Percentiles rank a stretch among this genome's conserved stretches.
Evolutionary conservation across 495 filamentous ascomycete species (phyloP).

Genomic region (Neurospora sp.): DNA sequence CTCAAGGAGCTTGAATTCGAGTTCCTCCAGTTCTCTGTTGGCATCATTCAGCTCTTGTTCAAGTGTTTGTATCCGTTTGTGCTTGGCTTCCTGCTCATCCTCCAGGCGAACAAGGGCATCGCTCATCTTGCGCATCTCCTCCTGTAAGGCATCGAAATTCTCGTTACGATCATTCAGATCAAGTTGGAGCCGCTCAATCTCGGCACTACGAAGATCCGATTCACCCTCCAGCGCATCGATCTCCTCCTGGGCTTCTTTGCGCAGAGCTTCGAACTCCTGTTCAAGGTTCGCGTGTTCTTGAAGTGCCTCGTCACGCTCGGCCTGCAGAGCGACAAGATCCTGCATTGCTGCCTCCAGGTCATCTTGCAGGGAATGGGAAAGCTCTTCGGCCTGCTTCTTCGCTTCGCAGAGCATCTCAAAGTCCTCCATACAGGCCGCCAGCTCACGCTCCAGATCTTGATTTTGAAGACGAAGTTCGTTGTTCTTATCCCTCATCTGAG

Average conservation of each 20-base stretch:
- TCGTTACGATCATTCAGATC: constrained; percentile 65
- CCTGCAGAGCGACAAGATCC: constrained; percentile 71
- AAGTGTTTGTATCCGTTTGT: constrained; percentile 53
- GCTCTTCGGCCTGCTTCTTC: constrained; percentile 47
- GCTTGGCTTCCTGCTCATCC: constrained; percentile 66
- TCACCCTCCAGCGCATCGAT: constrained; percentile 76
- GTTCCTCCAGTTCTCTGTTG: constrained; percentile 64
- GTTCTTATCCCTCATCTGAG: constrained; percentile 74
- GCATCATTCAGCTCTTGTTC: constrained; percentile 65
- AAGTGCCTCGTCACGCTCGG: constrained; percentile 78
- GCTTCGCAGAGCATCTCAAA: constrained; percentile 50
- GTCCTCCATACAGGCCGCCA: constrained; percentile 57
- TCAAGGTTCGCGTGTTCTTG: constrained; percentile 70
- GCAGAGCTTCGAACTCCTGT: constrained; percentile 64
- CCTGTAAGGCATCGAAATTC: constrained; percentile 73
- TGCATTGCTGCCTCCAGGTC: constrained; percentile 67
- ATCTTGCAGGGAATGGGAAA: constrained; percentile 55
- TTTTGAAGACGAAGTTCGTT: constrained; percentile 77
- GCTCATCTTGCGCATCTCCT: constrained; percentile 82
- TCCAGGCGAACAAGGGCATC: constrained; percentile 77
- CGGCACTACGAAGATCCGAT: constrained; percentile 58
- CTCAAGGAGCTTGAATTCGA: constrained; percentile 67
- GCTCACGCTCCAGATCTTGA: constrained; percentile 63
- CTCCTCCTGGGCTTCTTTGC: constrained; percentile 71
- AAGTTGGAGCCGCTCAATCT: constrained; percentile 57